phyloP scores from a whole-genome alignment of 148 eudicot species.

The Simmondsia chinensis region DNA sequence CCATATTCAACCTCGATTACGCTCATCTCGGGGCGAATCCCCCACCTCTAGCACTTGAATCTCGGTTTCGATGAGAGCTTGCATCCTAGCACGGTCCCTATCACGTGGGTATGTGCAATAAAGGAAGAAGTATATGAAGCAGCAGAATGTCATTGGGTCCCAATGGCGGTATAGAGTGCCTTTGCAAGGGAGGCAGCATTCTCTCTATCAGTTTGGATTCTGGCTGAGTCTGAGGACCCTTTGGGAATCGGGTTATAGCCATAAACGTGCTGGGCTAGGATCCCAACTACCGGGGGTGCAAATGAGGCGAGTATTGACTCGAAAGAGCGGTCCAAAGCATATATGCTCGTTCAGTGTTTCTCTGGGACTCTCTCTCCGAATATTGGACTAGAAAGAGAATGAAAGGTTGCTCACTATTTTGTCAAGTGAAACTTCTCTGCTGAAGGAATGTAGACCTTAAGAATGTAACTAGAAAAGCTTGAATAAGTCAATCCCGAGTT shows the following conservation, averaged over 20 bases:
- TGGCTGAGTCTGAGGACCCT: conserved; percentile 29
- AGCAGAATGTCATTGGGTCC: conserved; percentile 58
- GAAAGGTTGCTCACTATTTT: not conserved
- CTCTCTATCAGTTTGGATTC: conserved; percentile 49
- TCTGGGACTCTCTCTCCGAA: conserved; percentile 75
- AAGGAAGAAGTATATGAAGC: conserved; percentile 61
- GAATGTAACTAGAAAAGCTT: not conserved
- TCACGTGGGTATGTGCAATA: conserved; percentile 85
- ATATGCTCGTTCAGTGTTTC: conserved; percentile 63
- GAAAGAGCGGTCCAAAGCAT: conserved; percentile 56
- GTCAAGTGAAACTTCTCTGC: too few species aligned
- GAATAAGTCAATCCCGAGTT: too few species aligned
- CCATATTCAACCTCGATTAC: too few species aligned
- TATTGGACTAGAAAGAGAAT: conserved; percentile 38
- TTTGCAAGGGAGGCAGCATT: conserved; percentile 76
- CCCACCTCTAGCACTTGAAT: conserved; percentile 26
- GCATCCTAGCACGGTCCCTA: conserved; percentile 69
- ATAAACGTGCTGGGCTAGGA: conserved; percentile 45
- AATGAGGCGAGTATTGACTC: conserved; percentile 59
- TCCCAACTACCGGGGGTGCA: conserved; percentile 62
- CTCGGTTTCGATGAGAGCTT: conserved; percentile 50
- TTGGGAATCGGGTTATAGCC: conserved; percentile 37
- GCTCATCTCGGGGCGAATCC: conserved; percentile 5
- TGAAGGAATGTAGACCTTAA: not conserved
- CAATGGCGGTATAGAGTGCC: conserved; percentile 67